phyloP scores from a whole-genome alignment of 1,284 basidiomycete species.

The Boletus semigastroideus region DNA sequence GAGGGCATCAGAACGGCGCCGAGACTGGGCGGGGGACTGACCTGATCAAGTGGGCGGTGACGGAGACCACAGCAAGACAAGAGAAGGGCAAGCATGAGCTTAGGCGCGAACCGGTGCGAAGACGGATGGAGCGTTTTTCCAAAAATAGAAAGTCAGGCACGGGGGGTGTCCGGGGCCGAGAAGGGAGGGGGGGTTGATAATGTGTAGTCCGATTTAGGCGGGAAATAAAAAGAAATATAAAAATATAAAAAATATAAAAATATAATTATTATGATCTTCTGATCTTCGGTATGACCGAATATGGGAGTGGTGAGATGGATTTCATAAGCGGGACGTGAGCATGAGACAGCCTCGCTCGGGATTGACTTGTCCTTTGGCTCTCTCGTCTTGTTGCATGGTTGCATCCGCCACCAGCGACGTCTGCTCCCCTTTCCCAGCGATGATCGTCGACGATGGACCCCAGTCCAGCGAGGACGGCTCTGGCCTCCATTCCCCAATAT shows the following conservation, averaged over 20 bases:
- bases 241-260: conserved; percentile 8
- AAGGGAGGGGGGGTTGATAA: conserved; percentile 7
- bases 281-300: conserved; percentile 33
- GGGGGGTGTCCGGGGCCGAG: conserved; percentile 23
- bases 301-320: conserved; percentile 32
- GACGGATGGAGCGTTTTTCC: neutral
- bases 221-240: conserved; percentile 8
- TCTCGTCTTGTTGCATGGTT: conserved; percentile 45
- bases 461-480: conserved; percentile 73
- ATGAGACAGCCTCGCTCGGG: conserved; percentile 35
- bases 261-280: conserved; percentile 30
- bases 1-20: conserved; percentile 3
- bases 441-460: conserved; percentile 58
- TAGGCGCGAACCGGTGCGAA: neutral
- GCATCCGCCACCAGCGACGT: conserved; percentile 51
- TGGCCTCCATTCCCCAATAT: conserved; percentile 66
- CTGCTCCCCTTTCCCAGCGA: conserved; percentile 53
- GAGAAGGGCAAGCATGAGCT: conserved; percentile 30
- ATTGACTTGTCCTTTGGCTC: conserved; percentile 17
- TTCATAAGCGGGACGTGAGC: conserved; percentile 38
- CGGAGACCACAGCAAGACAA: conserved; percentile 30
- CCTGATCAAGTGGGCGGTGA: conserved; percentile 13
- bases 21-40: conserved; percentile 8
- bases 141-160: conserved; percentile 25
- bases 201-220: conserved; percentile 28